Evolutionary conservation across 208 protist species (phyloP), one percentile per base, ranked within the genome.

Genomic region (Trichomonas vaginalis): DNA sequence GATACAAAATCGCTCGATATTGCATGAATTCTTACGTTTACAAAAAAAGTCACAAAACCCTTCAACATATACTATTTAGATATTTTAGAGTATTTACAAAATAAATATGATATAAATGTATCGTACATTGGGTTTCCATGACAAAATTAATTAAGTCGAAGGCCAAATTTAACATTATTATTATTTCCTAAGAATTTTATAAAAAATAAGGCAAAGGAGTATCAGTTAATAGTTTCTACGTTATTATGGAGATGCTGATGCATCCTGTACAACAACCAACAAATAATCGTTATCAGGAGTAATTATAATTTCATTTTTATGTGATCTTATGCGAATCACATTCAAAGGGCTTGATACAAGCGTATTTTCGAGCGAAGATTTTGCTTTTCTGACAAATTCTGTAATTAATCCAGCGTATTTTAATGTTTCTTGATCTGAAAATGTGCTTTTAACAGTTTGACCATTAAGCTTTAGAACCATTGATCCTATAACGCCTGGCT

Each of bases 281-380:
- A 92, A 51, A 8, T 12, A 35, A 45, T 92, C 86, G 56, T 27
- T 27, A 49, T 92, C 86, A 35, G 86, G 86, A 14, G 45, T 40
- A 42, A 92, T 92, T 39, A 92, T 92, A 39, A 92, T 92, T 47
- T 92, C 86, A 9, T 92, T 51, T 51, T 92, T 92, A 92, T 92
- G 42, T 37, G 86, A 92, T 8, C 86, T 23, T 39, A 92, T 92
- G 0, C 86, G 23, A 51, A 92, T 92, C 6, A 51, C 45, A 92
- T 51, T 45, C 0, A 92, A n/a, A 70, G 56, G 21, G 10, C 21
- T 92, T 9, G 42, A 35, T 17, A 92, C 8, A 8, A 92, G 45
- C 9, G 82, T 45, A 39, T 42, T 42, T 92, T 92, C 86, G 45
- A 92, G 14, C 35, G 37, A 35, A 39, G 15, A 21, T 39, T 51